phyloP scores from a whole-genome alignment of 192 early-diverging fungal species.

The Coemansia sp. region DNA sequence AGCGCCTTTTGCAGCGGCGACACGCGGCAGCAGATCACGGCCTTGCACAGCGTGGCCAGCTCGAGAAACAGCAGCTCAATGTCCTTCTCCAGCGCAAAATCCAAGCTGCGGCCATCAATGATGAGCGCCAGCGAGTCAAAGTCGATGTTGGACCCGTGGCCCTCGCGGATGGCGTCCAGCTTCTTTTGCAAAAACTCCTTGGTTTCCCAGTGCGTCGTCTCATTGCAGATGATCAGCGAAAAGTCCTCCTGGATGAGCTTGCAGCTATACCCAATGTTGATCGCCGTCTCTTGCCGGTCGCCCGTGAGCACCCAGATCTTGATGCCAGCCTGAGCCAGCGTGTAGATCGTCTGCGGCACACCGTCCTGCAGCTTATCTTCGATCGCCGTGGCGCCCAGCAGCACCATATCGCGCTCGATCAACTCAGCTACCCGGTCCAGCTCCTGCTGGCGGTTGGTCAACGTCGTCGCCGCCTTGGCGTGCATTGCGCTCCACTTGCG shows the following conservation, averaged over 20 bases:
- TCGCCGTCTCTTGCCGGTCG: conserved; percentile 97
- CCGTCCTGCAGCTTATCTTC: conserved; percentile 98
- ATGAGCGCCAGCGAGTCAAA: conserved; percentile 74
- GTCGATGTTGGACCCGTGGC: conserved; percentile 84
- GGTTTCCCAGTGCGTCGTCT: conserved; percentile 88
- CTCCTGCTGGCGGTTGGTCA: conserved; percentile 63
- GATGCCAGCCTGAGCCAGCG: conserved; percentile 83
- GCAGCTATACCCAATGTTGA: conserved; percentile 96
- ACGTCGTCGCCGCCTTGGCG: conserved; percentile 73
- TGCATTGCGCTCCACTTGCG: conserved; percentile 75
- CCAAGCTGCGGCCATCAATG: conserved; percentile 91
- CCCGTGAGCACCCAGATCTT: conserved; percentile 98
- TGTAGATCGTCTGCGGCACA: conserved; percentile 91
- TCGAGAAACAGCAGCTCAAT: conserved; percentile 65
- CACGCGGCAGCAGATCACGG: conserved; percentile 95
- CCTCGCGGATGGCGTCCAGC: conserved; percentile 92
- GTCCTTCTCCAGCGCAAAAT: conserved; percentile 69
- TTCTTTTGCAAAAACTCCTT: conserved; percentile 91
- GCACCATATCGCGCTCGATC: conserved; percentile 75
- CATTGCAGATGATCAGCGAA: conserved; percentile 88
- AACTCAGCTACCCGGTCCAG: conserved; percentile 79
- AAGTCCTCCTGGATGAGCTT: conserved; percentile 87
- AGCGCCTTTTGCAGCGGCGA: conserved; percentile 95
- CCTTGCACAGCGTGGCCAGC: conserved; percentile 77
- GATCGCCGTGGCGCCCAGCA: conserved; percentile 97